Evolutionary conservation across 495 filamentous ascomycete genomes (phyloP), one percentile per base, ranked within the genome.

Genomic region (Penicillium bialowiezense): DNA sequence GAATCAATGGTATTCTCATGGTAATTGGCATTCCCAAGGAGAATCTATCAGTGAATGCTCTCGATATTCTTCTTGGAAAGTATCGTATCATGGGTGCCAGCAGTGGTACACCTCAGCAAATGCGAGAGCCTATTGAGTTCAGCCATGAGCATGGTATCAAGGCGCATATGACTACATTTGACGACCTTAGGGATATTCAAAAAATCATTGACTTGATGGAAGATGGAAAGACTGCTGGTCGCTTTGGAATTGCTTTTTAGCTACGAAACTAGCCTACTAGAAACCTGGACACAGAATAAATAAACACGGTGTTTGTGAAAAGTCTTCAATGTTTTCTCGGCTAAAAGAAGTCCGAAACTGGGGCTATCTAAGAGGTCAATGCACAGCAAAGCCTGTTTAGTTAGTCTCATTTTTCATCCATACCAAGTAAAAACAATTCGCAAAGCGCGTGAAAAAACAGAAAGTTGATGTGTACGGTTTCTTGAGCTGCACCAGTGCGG

Each of bases 121-220:
- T 52, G 50, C 23, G 13, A n/a, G 50, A 52, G 21, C 50, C 41
- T 14, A 52, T 52, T 23, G 42, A 52, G 43, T 52, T 52, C 41
- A 52, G 50, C n/a, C 43, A 52, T n/a, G 10, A 34, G 43, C 50
- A 52, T 42, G 50, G 50, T 10, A 52, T 46, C 28, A 40, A 47
- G 35, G 23, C 50, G 0, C 50, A 52, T 47, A n/a, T 52, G 35
- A 46, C 50, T 2, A 52, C 50, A 1, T 52, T 52, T 15, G 12
- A 41, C 5, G 29, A 26, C 9, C 10, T 53, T 2, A 37, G 28
- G 13, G 38, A 42, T 41, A 42, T 53, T 35, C 43, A 53, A 14
- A 32, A 24, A 13, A 41, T 41, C 3, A 53, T 53, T 19, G 38
- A 53, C 3, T 2, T 45, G 12, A 42, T 48, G 44, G 37, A 53